phyloP scores from a whole-genome alignment of 1,284 basidiomycete species.

The Apiotrichum porosum region DNA sequence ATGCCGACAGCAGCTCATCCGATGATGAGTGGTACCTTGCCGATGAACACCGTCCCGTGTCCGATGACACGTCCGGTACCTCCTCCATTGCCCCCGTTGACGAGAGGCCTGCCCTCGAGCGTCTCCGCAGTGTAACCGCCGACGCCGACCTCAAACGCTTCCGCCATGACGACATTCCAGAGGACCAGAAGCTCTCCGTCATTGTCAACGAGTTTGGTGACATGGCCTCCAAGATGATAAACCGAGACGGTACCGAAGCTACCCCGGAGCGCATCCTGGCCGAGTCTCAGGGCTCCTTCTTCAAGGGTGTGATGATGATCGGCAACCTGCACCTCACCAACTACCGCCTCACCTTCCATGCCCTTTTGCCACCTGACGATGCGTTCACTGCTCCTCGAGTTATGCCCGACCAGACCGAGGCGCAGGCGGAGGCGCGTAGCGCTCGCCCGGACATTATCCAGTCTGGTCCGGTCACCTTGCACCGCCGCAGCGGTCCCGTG shows the following conservation, averaged over 20 bases:
- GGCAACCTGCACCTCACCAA: constrained; percentile 64
- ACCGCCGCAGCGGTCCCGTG: constrained; percentile 49
- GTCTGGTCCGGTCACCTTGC: constrained; percentile 56
- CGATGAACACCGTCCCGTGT: background rate
- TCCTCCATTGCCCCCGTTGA: background rate
- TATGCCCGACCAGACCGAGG: constrained; percentile 5
- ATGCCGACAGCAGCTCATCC: background rate
- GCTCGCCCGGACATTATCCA: constrained; percentile 49
- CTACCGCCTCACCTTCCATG: constrained; percentile 63
- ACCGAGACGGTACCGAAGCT: constrained; percentile 50
- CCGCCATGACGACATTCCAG: constrained; percentile 21
- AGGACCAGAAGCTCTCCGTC: constrained; percentile 40
- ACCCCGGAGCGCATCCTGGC: constrained; percentile 56
- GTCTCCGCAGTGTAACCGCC: no score
- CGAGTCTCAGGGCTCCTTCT: constrained; percentile 54
- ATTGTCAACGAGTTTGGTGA: constrained; percentile 47
- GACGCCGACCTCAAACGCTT: background rate
- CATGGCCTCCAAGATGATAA: constrained; percentile 50
- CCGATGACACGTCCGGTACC: background rate
- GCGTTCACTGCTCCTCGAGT: background rate
- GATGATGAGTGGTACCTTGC: background rate
- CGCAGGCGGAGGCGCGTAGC: constrained; percentile 6
- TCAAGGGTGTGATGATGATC: constrained; percentile 54
- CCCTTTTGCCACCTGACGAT: constrained; percentile 55
- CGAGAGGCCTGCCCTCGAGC: no score